These are phyloP conservation scores for Pythium volutum DNA, from an alignment of 352 stramenopile genomes.

Conservation along the genomic window DNA sequence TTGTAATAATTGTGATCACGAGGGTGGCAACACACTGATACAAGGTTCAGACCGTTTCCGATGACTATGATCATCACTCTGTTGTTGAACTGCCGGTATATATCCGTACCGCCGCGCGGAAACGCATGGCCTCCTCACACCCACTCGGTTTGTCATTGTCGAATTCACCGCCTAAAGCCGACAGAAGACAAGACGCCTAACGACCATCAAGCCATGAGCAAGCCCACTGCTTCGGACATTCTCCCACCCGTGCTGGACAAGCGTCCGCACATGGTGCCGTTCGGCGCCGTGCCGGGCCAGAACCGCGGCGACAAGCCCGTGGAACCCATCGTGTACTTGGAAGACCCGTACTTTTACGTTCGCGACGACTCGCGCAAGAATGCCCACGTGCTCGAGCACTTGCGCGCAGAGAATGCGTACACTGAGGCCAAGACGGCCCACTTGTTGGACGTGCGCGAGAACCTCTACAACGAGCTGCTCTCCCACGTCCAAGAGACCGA, in stretches of 20 bases:
- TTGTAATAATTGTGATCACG: no score
- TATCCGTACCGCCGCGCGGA: no score
- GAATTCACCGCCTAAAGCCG: no score
- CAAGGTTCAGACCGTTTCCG: no score
- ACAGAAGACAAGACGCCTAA: no score
- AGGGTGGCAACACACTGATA: no score
- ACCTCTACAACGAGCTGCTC: constrained; percentile 93
- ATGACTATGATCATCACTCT: no score
- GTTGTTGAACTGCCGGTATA: no score
- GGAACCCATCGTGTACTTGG: constrained; percentile 84
- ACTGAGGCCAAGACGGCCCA: constrained; percentile 85
- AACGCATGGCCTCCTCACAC: no score
- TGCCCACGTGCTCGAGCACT: constrained; percentile 89
- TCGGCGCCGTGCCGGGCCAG: constrained; percentile 70
- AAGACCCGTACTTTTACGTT: constrained; percentile 96
- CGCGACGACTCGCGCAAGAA: constrained; percentile 92
- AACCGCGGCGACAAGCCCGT: constrained; percentile 87
- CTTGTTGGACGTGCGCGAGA: constrained; percentile 70
- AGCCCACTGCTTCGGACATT: no score
- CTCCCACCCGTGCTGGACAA: constrained; percentile 64
- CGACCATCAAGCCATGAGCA: no score
- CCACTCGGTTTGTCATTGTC: no score
- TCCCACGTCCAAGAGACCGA: constrained; percentile 89
- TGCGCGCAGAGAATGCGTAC: constrained; percentile 94
- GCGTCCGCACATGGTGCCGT: constrained; percentile 76